These are phyloP conservation scores for Vigna mungo DNA, from an alignment of 306 rosid genomes.

Conservation along the genomic window DNA sequence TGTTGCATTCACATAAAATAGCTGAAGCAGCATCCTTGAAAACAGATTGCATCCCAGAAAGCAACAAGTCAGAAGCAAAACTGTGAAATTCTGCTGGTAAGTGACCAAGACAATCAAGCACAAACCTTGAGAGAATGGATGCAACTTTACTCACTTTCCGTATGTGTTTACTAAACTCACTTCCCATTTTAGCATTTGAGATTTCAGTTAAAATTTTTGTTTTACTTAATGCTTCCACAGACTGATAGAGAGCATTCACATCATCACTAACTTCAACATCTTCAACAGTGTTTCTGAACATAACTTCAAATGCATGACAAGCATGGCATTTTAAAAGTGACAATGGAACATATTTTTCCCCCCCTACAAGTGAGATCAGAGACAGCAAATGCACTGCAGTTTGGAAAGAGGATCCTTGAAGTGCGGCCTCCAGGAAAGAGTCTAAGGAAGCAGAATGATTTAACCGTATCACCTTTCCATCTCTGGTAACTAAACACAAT, in stretches of 20 bases:
- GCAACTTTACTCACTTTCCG: conserved; percentile 55
- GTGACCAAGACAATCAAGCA: conserved; percentile 75
- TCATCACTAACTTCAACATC: conserved; percentile 48
- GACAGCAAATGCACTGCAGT: conserved; percentile 81
- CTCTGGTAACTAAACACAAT: conserved; percentile 80
- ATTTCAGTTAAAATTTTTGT: conserved; percentile 37
- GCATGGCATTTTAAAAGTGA: conserved; percentile 82
- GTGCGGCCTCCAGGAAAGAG: conserved; percentile 85
- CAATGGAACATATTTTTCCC: conserved; percentile 70
- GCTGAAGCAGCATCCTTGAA: conserved; percentile 75
- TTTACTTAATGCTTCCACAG: conserved; percentile 49
- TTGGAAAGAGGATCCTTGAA: conserved; percentile 76
- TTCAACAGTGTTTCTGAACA: conserved; percentile 62
- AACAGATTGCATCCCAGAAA: conserved; percentile 79
- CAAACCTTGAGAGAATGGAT: conserved; percentile 66
- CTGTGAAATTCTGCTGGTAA: conserved; percentile 74
- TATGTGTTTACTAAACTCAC: conserved; percentile 50
- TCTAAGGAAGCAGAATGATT: conserved; percentile 79
- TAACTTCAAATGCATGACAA: conserved; percentile 74
- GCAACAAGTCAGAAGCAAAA: conserved; percentile 79
- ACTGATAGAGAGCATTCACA: conserved; percentile 45
- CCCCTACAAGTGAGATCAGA: conserved; percentile 72
- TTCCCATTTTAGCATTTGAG: conserved; percentile 49
- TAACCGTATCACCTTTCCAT: conserved; percentile 78
- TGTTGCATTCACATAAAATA: conserved; percentile 74